Base-by-base conservation (phyloP, 2,329 filamentous ascomycete genomes). In the Paecilomyces niveus region DNA sequence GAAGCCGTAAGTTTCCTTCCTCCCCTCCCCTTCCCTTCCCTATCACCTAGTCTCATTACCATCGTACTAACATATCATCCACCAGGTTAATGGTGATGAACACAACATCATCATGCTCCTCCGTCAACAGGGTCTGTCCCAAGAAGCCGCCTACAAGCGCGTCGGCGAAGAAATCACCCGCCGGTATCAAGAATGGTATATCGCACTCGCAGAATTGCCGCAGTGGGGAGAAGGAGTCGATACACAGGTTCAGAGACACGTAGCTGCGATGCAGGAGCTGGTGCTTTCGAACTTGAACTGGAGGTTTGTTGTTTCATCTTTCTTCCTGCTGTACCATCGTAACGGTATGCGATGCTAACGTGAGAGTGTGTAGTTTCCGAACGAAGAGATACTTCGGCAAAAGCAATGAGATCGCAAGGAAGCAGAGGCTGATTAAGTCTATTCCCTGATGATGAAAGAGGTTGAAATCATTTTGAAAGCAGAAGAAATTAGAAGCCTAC, bases 101-200 rank as follows among this genome's bases (percentile, higher is more conserved):
- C 51, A 53, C 22, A 53, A 53, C 51, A 11, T 53, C 51, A 53
- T 53, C 51, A 53, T 53, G 51, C 15, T 53, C 51, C 51, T 53
- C 51, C 51, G 51, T 21, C 21, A 53, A 53, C 22, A 53, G 9
- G 51, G 51, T 22, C 29, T 53, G 51, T 15, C 22, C 8, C 51
- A 53, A 31, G 21, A 53, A 53, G 51, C 51, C 8, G 51, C 51
- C 21, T 53, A 53, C 51, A 15, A 53, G 9, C 51, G 51, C 51
- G 9, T 53, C n/a, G 51, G 51, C 51, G 22, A 31, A 18, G 51
- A 53, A 10, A 53, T 53, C 51, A 29, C 51, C 21, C 51, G 22
- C 10, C 51, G 51, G 5, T 53, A 53, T 13, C 22, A 24, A 53
- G 51, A 53, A 53, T 53, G 51, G 51, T 53, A 53, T 21, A 9